phyloP scores from a whole-genome alignment of 2,329 filamentous ascomycete genomes.

The Curvularia hawaiiensis region DNA sequence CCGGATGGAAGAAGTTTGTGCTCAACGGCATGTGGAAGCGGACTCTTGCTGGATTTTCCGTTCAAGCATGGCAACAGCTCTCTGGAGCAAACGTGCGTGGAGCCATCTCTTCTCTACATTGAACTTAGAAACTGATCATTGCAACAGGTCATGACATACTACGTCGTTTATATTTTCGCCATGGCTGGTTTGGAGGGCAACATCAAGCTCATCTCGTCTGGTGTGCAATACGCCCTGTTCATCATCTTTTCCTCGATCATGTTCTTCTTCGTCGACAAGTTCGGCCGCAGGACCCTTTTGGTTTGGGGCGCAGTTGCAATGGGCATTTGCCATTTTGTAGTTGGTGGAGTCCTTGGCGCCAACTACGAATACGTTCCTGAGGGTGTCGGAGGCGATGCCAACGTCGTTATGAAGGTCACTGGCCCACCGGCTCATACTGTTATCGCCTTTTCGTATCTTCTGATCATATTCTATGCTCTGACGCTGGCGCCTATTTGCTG shows the following conservation, averaged over 20 bases:
- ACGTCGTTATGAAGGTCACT: conserved; percentile 59
- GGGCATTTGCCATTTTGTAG: conserved; percentile 59
- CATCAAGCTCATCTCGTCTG: conserved; percentile 67
- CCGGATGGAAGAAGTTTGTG: conserved; percentile 74
- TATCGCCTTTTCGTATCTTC: conserved; percentile 73
- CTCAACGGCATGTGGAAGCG: conserved; percentile 74
- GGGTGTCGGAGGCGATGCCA: conserved; percentile 55
- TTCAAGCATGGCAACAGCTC: conserved; percentile 76
- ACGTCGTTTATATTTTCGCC: conserved; percentile 65
- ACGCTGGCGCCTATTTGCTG: conserved; percentile 66
- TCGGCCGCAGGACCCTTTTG: conserved; percentile 73
- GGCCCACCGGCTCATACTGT: conserved; percentile 56
- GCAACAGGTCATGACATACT: conserved; percentile 18
- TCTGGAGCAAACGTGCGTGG: conserved; percentile 78
- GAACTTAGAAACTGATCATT: background rate
- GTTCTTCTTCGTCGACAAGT: conserved; percentile 74
- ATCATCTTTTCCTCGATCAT: conserved; percentile 79
- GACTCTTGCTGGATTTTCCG: conserved; percentile 72
- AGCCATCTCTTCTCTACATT: conserved; percentile 31
- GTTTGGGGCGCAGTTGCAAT: conserved; percentile 69
- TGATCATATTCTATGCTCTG: conserved; percentile 71
- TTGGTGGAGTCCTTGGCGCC: conserved; percentile 60
- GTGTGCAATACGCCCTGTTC: conserved; percentile 79
- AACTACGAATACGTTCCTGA: conserved; percentile 34
- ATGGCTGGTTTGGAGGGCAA: conserved; percentile 71